Base-by-base conservation (phyloP, 2,329 filamentous ascomycete genomes). In the Fusarium dlaminii region DNA sequence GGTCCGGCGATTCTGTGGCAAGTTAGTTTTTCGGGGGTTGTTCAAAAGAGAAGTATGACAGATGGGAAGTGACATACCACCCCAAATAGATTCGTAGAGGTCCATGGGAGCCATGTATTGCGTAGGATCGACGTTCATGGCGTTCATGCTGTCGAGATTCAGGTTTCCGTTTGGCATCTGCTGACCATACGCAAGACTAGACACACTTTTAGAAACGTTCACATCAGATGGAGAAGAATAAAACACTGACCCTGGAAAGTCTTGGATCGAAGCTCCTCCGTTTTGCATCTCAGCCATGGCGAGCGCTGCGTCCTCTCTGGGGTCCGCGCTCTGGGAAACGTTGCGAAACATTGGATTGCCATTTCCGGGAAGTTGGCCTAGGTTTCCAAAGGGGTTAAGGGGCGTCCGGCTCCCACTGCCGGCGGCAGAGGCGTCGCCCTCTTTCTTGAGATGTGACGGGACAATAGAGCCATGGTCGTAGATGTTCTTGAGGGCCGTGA, bases 261-360 rank as follows among this genome's bases (percentile, higher is more conserved):
- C 87, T 39, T 83, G 81, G 18, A 88, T 77, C 0, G 82, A 81
- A 37, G 83, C 85, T 15, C 89, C 77, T 59, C 77, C 88, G 77
- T 90, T 89, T 79, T 92, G 90, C 84, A 92, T 86, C 78, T 90
- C 89, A 4, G 90, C 87, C 90, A 92, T 91, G 54, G 90, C 89
- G 45, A 92, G 80, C 3, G 90, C 90, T 0, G 90, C 90, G 74
- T 91, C 88, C 69, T 90, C 88, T 55, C 91, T 88, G 15, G 88
- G 85, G 70, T 90, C 87, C 24, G 85, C 80, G 15, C 79, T 78
- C 15, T 79, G 72, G 42, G 74, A 78, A 15, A 78, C 61, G 65
- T 70, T 74, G 55, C 80, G 76, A 58, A 78, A 78, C 57, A 79
- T 75, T 4, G 75, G 62, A 57, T 78, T 79, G 43, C 72, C 70